Base-by-base conservation (phyloP, 2,329 filamentous ascomycete species). In the Metarhizium guizhouense region DNA sequence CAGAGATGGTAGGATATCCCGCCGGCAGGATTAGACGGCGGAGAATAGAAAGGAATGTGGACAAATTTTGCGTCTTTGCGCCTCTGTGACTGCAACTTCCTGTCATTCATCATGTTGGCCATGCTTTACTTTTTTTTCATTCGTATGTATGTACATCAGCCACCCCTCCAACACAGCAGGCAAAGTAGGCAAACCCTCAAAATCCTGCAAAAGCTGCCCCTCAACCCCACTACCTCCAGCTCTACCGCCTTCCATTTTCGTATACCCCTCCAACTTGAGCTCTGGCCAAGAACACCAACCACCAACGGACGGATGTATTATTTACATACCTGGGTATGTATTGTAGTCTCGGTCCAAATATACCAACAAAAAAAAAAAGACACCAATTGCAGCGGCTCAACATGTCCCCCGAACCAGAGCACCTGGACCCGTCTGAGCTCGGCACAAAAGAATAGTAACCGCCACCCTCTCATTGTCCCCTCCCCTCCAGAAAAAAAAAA, bases 361-460 rank as follows among this genome's bases (percentile, higher is more conserved):
- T 14, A 7, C 5, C 14, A 45, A 45, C 2, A 20, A 6, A 20
- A 8, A 6, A 45, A 20, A 8, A 18, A 18, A 45, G 2, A 25
- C 25, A 4, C 25, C 25, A 25, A 25, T 25, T 25, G 25, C 25
- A 4, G 25, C 25, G 25, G 25, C 25, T 25, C 25, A 25, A 25
- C 25, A 58, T 54, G 57, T n/a, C 43, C n/a, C 25, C 38, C n/a
- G 6, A 47, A 10, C 54, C 54, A 38, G 42, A 25, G 1, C 82
- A 87, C 63, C 84, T 96, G 30, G 81, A 87, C 61, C 89, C 91
- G 18, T 95, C 77, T 68, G 73, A 81, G 69, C 82, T 97, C 34
- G 93, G 93, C 52, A 96, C 90, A 34, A 95, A 90, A 72, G 86
- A 93, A 77, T 95, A 95, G 90, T 45, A 20, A 45, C 6, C 13